Evolutionary conservation across 1,284 basidiomycete species (phyloP), one percentile per base, ranked within the genome.

Genomic region (Peniophora sp.): DNA sequence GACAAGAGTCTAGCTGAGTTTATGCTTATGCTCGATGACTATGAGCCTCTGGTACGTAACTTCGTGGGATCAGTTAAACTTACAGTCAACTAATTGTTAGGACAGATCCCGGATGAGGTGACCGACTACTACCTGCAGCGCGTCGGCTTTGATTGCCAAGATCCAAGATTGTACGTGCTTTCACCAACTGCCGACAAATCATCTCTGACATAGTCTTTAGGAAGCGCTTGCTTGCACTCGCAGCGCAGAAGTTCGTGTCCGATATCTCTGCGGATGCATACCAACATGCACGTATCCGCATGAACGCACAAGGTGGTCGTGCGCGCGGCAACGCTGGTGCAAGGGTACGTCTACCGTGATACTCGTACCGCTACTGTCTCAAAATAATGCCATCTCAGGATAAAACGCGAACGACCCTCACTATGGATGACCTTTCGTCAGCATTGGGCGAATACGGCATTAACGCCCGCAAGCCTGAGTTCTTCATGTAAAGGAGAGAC

Each of bases 221-320:
- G 55, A 97, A 97, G 71, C 86, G 96, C 3, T 79, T 99, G 8
- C 74, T 99, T 22, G 95, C 95, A 0, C 79, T 99, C 25, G 95
- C 97, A 1, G 93, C 96, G 0, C 97, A 99, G 65, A 99, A 99
- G 65, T 99, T 99, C 65, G 87, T 99, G 41, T 90, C 93, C 11
- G 97, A 99, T 66, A 96, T 99, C 56, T 91, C 96, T 2, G 83
- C 91, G 9, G 97, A 99, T 66, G 94, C 97, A 14, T 99, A 93
- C 68, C 94, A 98, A 63, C 97, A 98, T 66, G 96, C 97, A 2
- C 88, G 96, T 23, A 92, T 99, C 61, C 83, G 97, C 50, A 92
- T 86, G 2, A 89, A 87, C 54, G 86, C 87, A 47, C 61, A 81
- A 9, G 78, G 85, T 47, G 85, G 86, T 35, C 77, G 87, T 23